These are phyloP conservation scores for Cyberlindnera xylosilytica DNA, from an alignment of 805 yeast genomes.

Conservation along the genomic window DNA sequence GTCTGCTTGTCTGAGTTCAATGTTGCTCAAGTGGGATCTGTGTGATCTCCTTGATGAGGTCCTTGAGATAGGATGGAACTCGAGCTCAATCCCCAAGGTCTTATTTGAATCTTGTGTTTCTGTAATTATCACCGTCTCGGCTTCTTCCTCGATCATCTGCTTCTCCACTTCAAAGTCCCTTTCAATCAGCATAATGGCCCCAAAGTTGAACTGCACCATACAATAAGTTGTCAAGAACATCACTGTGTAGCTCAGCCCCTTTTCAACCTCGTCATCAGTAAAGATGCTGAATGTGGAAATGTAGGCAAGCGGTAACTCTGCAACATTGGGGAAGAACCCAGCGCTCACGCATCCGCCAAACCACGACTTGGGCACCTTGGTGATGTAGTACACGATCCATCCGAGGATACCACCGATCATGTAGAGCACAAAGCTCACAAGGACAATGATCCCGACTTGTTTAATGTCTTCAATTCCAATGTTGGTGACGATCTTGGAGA, in stretches of 20 bases:
- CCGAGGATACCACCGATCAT: slow-evolving; percentile 47
- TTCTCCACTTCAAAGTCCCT: slow-evolving; percentile 45
- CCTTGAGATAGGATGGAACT: not conserved
- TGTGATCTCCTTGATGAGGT: slow-evolving; percentile 9
- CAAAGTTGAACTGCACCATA: slow-evolving; percentile 65
- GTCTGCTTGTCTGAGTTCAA: slow-evolving; percentile 8
- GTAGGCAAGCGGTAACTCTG: slow-evolving; percentile 78
- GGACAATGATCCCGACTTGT: slow-evolving; percentile 60
- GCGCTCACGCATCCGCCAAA: slow-evolving; percentile 69
- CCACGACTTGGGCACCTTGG: slow-evolving; percentile 55
- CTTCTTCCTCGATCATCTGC: not conserved
- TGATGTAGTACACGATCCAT: slow-evolving; percentile 30
- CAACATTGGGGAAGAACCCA: slow-evolving; percentile 70
- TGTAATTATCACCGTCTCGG: not conserved
- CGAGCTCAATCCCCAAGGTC: not conserved
- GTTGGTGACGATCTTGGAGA: slow-evolving; percentile 59
- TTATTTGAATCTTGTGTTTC: not conserved
- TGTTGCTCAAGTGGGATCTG: slow-evolving; percentile 10
- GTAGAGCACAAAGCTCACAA: slow-evolving; percentile 44
- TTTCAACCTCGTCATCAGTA: slow-evolving; percentile 34
- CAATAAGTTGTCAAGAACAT: slow-evolving; percentile 2
- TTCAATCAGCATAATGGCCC: slow-evolving; percentile 67
- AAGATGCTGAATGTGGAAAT: slow-evolving; percentile 73
- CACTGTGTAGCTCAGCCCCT: slow-evolving; percentile 2
- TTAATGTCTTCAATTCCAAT: slow-evolving; percentile 63